Base-by-base conservation (phyloP, 495 filamentous ascomycete genomes). In the Daldinia bambusicola region DNA sequence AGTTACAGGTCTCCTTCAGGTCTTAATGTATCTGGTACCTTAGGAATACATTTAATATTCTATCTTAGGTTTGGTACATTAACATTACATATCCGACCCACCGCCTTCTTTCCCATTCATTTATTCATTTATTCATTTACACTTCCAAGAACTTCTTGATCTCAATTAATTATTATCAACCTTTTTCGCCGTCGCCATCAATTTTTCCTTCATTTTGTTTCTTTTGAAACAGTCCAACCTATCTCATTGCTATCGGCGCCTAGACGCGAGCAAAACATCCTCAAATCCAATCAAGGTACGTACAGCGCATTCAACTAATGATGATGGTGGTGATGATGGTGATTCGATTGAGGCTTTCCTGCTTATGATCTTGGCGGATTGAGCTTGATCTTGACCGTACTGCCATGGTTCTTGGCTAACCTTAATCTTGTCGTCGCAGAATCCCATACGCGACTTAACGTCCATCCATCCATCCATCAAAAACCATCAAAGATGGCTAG, bases 401-500 rank as follows among this genome's bases (percentile, higher is more conserved):
- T 30, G 45, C 34, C 37, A 41, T 32, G 34, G 52, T 37, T 72
- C 66, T 58, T 73, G 51, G 70, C 70, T 57, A 63, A 45, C 64
- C 64, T 50, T 13, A 43, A 61, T 20, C 43, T 68, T 43, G 43
- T 61, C 60, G 6, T 68, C 60, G 60, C 65, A 72, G 70, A 58
- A 53, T 53, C 38, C 30, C 57, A 3, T 52, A 71, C 56, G 30
- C 30, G 12, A 52, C 55, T 36, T 40, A 41, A 41, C 20, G 59
- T 66, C 53, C 32, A 56, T 56, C 53, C 26, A 26, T 26, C 26
- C 26, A 3, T 26, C 26, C 1, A 26, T 26, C 26, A 26, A 26
- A 64, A 73, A 59, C 62, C 62, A 22, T 56, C 68, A 68, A 14
- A 41, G 61, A 87, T 87, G 84, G 75, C 84, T 61, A 80, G 75